A percentile compares a stretch with the other conserved stretches of the same genome.
These are phyloP conservation scores for Oryza glumipatula DNA, from an alignment of 176 grass and related monocot species.

Conservation along the genomic window DNA sequence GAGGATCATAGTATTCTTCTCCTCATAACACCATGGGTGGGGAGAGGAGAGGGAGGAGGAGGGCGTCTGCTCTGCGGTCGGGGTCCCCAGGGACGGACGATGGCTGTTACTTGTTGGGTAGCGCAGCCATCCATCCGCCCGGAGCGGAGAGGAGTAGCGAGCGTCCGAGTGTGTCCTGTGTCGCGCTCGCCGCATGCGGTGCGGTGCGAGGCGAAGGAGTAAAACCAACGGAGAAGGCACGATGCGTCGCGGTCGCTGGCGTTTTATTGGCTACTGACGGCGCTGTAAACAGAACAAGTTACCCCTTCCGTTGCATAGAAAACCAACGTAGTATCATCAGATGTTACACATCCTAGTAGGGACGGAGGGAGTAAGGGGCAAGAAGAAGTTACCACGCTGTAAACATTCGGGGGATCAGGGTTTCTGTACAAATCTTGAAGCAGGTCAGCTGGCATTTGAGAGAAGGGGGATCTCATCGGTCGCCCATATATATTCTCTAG, in stretches of 20 bases:
- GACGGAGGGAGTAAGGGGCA: too few species aligned
- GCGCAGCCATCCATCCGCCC: constrained; percentile 10
- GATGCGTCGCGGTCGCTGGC: not conserved
- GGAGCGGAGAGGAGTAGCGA: not conserved
- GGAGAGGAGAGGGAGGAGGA: not conserved
- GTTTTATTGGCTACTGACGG: not conserved
- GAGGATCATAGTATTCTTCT: constrained; percentile 47
- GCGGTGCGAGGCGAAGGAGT: not conserved
- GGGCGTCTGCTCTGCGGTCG: not conserved
- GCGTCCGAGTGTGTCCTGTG: not conserved
- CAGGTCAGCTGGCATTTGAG: too few species aligned
- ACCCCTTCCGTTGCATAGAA: too few species aligned
- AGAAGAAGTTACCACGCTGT: too few species aligned
- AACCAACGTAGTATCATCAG: too few species aligned
- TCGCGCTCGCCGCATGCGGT: not conserved
- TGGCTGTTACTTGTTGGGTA: constrained; percentile 45
- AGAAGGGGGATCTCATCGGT: not conserved
- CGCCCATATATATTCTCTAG: too few species aligned
- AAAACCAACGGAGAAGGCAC: not conserved
- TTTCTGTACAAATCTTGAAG: not conserved
- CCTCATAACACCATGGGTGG: not conserved
- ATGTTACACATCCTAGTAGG: too few species aligned
- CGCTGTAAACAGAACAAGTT: too few species aligned
- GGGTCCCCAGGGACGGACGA: constrained; percentile 25
- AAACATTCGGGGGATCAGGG: not conserved